Evolutionary conservation across 1,139 yeast genomes (phyloP), one percentile per base, ranked within the genome.

Genomic region (Sugiyamaella japonica): DNA sequence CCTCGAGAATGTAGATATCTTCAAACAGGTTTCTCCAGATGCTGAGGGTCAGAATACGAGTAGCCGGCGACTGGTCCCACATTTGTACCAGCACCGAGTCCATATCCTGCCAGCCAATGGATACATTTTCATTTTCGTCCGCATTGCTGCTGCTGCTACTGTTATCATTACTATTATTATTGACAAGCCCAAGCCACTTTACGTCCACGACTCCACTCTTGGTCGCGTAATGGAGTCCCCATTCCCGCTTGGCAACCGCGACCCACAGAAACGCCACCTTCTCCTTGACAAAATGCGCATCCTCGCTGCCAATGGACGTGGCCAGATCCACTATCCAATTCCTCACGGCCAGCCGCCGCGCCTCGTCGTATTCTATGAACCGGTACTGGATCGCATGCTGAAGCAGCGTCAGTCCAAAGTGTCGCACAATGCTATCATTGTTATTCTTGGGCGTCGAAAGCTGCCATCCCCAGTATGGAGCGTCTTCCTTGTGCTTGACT

Each of bases 391-490:
- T 84, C 20, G 96, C 82, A 63, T 84, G 77, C 62, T 89, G 90
- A 42, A 93, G 73, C 57, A 95, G 73, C 20, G 93, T 85, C 52
- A 93, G 76, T 0, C 99, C 99, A 69, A 83, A 95, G 69, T 95
- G 97, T 59, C 97, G 82, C 16, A 91, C 90, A 37, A 88, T 84
- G 61, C 80, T 81, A 63, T 83, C 81, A 55, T 81, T 77, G 48
- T 83, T 81, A 63, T 82, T 80, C 59, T 84, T 84, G 46, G 81
- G 81, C 7, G 78, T 77, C 1, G 96, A 93, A 58, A 93, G 76
- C 67, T 87, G 91, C 72, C 85, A 91, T 1, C 99, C 99, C 93
- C 96, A 90, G 58, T 76, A 82, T 0, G 98, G 97, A 40, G 96
- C 86, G 67, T 90, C 95, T 12, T 85, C 88, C 59, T 86, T 84